Evolutionary conservation across 306 rosid species (phyloP).

Genomic region (Vigna hirtella): DNA sequence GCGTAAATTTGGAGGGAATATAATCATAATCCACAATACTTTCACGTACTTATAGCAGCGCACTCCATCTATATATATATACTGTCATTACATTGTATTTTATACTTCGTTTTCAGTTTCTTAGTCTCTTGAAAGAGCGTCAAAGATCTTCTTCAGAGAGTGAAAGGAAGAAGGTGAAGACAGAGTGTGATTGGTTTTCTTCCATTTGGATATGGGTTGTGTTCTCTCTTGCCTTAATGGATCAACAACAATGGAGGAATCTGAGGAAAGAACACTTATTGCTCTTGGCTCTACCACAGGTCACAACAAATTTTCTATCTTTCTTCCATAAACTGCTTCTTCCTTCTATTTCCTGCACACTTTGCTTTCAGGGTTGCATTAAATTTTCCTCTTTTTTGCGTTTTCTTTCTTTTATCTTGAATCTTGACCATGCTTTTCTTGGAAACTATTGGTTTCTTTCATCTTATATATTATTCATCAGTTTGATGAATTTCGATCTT

Average conservation of each 20-base stretch:
- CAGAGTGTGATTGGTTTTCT: slow-evolving; percentile 45
- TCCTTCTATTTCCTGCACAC: too few species aligned
- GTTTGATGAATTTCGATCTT: not conserved
- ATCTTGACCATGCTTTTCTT: slow-evolving; percentile 18
- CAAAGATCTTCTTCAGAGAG: slow-evolving; percentile 26
- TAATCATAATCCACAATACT: not conserved
- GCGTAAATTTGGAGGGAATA: not conserved
- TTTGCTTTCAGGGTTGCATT: slow-evolving; percentile 32
- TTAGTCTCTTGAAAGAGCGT: slow-evolving; percentile 54
- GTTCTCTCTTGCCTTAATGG: slow-evolving; percentile 61
- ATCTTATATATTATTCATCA: slow-evolving; percentile 51
- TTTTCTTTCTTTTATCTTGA: not conserved
- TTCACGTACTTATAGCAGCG: not conserved
- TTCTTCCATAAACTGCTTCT: slow-evolving; percentile 27
- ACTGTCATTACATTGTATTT: not conserved
- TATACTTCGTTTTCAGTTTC: slow-evolving; percentile 48
- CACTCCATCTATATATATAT: not conserved
- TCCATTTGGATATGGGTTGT: slow-evolving; percentile 78
- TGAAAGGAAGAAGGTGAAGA: too few species aligned
- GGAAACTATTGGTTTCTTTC: slow-evolving; percentile 39
- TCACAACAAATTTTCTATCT: slow-evolving; percentile 22
- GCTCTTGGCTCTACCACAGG: slow-evolving; percentile 47
- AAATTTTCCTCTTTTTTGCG: not conserved
- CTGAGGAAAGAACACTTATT: not conserved
- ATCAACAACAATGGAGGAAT: too few species aligned